Percentiles rank a stretch among this genome's conserved stretches.
Evolutionary conservation across 257 asterid species (phyloP).

Genomic region (Orobanche coerulescens): DNA sequence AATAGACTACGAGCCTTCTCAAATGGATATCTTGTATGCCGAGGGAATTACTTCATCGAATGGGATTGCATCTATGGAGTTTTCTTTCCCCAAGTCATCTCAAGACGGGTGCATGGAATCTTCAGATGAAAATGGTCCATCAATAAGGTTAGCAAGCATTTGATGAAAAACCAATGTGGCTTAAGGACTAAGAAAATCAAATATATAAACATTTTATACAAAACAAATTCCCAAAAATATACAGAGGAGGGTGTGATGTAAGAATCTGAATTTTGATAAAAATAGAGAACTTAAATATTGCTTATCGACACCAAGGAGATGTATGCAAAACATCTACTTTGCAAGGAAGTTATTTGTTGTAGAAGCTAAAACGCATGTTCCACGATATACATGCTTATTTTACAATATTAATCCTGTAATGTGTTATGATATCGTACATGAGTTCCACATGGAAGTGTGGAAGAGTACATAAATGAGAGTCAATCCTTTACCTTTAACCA

Average conservation of each 20-base stretch:
- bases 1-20: conserved; percentile 73
- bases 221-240: not conserved
- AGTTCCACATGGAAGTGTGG: too few species aligned
- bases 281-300: not conserved
- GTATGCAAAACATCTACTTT: too few species aligned
- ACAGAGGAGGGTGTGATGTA: not conserved
- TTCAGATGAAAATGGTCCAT: conserved; percentile 40
- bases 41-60: conserved; percentile 73
- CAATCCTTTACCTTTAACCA: too few species aligned
- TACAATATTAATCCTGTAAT: too few species aligned
- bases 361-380: too few species aligned
- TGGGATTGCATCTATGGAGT: conserved; percentile 75
- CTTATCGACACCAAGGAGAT: too few species aligned
- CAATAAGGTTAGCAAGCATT: conserved; percentile 31
- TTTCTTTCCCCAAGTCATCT: conserved; percentile 48
- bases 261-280: not conserved
- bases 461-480: too few species aligned
- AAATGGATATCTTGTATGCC: conserved; percentile 76
- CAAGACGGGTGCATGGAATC: conserved; percentile 59
- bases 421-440: too few species aligned
- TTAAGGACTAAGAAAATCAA: not conserved
- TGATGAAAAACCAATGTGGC: not conserved
- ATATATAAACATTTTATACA: not conserved
- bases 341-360: too few species aligned
- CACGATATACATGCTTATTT: too few species aligned